A percentile compares a stretch with the other conserved stretches of the same genome.
Evolutionary conservation across 1,139 yeast genomes (phyloP).

Genomic region (Zygoascus sp.): DNA sequence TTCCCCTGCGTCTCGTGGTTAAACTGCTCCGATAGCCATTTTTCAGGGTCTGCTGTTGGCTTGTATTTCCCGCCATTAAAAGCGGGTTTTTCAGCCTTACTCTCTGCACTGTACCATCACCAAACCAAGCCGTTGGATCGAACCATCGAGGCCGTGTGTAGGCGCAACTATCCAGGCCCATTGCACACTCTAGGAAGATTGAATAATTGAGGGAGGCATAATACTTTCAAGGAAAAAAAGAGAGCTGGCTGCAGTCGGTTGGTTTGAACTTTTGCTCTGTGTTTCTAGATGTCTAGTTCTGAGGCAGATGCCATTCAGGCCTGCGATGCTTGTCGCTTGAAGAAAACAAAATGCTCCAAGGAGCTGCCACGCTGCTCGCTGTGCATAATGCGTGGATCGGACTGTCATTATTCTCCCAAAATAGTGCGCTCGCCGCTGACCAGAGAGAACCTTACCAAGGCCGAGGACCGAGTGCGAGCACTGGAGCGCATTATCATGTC

Average conservation of each 20-base stretch:
- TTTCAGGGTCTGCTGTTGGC: no score
- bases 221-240: no score
- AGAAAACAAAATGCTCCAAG: slow-evolving; percentile 47
- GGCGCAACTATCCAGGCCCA: neutral
- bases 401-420: slow-evolving; percentile 71
- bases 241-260: no score
- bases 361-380: slow-evolving; percentile 73
- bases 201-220: no score
- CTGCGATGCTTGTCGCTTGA: neutral
- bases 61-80: no score
- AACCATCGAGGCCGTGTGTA: neutral
- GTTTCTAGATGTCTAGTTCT: neutral
- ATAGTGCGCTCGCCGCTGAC: slow-evolving; percentile 76
- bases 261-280: no score
- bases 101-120: no score
- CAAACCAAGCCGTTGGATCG: no score
- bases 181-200: no score
- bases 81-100: no score
- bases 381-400: slow-evolving; percentile 68
- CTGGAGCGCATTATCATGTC: slow-evolving; percentile 40
- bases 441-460: slow-evolving; percentile 61
- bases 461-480: slow-evolving; percentile 57
- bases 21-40: no score
- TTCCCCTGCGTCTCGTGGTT: no score
- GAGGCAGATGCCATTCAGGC: neutral